Percentiles rank a stretch among this genome's conserved stretches.
phyloP scores from a whole-genome alignment of 1,284 basidiomycete species.

The Cystobasidium pallidum region DNA sequence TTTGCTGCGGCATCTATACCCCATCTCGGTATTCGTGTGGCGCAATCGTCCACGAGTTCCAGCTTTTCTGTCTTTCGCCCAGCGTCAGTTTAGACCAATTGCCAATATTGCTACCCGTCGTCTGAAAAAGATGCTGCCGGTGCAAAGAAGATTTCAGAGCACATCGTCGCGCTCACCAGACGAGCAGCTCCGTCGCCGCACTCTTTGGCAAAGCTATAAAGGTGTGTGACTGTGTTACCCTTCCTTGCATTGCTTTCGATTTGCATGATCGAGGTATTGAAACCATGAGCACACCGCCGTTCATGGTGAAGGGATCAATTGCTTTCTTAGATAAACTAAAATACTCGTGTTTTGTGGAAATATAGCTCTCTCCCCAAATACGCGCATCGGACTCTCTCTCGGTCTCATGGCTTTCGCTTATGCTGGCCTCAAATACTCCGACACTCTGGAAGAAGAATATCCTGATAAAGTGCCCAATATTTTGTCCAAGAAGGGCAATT shows the following conservation, averaged over 20 bases:
- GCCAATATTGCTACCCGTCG: not conserved
- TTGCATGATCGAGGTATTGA: not conserved
- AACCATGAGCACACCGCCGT: not conserved
- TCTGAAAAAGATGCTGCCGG: not conserved
- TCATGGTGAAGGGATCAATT: too few species aligned
- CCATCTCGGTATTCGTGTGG: not conserved
- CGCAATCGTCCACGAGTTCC: too few species aligned
- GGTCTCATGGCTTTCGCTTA: constrained; percentile 36
- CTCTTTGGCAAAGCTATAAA: constrained; percentile 40
- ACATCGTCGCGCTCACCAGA: constrained; percentile 12
- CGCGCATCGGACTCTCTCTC: constrained; percentile 30
- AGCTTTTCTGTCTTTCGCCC: too few species aligned
- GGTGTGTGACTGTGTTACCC: constrained; percentile 27
- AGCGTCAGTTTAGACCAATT: not conserved
- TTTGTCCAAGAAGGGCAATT: constrained; percentile 11
- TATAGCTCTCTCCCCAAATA: constrained; percentile 41
- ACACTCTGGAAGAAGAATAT: constrained; percentile 33
- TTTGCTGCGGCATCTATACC: too few species aligned
- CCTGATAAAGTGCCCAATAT: constrained; percentile 28
- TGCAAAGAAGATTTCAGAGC: constrained; percentile 12
- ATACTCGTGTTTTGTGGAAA: not conserved
- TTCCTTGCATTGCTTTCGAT: too few species aligned
- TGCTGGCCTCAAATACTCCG: constrained; percentile 35
- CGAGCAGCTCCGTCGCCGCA: constrained; percentile 32
- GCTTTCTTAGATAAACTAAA: too few species aligned